These are phyloP conservation scores for Aurinia saxatilis DNA, from an alignment of 345 rosid species.

Conservation along the genomic window DNA sequence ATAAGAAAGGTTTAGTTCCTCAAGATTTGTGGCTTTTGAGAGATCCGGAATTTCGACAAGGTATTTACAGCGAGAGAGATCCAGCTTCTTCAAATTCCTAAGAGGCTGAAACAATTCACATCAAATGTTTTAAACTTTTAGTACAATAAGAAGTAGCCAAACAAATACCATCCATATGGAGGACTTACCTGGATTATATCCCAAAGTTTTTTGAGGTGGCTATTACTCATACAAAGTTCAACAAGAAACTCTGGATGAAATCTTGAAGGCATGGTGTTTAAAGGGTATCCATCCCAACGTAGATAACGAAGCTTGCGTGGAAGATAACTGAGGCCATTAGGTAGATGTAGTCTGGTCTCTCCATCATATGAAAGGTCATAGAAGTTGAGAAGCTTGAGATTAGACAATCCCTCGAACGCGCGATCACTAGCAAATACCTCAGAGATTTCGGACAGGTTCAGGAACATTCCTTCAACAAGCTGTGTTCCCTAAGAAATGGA, in stretches of 20 bases:
- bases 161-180: neutral
- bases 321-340: slow-evolving; percentile 16
- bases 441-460: slow-evolving; percentile 8
- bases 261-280: slow-evolving; percentile 25
- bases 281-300: slow-evolving; percentile 29
- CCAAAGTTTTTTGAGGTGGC: slow-evolving; percentile 30
- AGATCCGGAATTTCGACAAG: slow-evolving; percentile 24
- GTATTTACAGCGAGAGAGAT: slow-evolving; percentile 20
- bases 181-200: slow-evolving; percentile 13
- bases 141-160: neutral
- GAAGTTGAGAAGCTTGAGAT: slow-evolving; percentile 26
- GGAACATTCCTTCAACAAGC: slow-evolving; percentile 20
- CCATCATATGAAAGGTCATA: slow-evolving; percentile 20
- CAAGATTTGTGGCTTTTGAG: slow-evolving; percentile 20
- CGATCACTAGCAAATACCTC: neutral
- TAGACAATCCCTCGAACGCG: slow-evolving; percentile 20
- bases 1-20: slow-evolving; percentile 17
- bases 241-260: slow-evolving; percentile 22
- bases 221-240: slow-evolving; percentile 20
- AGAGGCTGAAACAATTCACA: slow-evolving; percentile 11
- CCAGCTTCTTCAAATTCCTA: slow-evolving; percentile 19
- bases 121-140: neutral
- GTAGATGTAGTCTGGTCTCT: slow-evolving; percentile 15
- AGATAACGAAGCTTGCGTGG: slow-evolving; percentile 24
- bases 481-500: slow-evolving; percentile 23